Conservation (phyloP, 2,329 filamentous ascomycete genomes). For the Xylaria sp. region DNA sequence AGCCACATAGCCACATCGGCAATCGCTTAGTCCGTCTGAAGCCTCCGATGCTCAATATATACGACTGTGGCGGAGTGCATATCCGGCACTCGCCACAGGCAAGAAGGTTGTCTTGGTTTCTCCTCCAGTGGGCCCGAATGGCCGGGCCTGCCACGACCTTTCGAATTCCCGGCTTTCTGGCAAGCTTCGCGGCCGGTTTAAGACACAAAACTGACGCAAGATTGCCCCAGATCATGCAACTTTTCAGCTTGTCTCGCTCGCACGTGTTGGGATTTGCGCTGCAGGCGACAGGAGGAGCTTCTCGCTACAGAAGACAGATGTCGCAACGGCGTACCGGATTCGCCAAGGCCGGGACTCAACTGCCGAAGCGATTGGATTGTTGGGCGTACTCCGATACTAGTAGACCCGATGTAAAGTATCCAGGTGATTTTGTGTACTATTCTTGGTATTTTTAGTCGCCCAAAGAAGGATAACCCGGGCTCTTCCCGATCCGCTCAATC, state of each 20-base stretch:
- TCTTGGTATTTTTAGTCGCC: neutral
- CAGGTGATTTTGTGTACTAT: neutral
- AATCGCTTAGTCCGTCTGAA: slow-evolving; percentile 4
- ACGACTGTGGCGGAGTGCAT: slow-evolving; percentile 36
- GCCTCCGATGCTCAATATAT: too few relatives aligned
- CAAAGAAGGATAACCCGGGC: neutral
- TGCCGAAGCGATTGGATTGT: slow-evolving; percentile 4
- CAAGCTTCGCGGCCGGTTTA: slow-evolving; percentile 20
- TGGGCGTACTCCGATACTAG: neutral
- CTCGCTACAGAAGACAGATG: slow-evolving; percentile 6
- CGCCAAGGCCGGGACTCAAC: neutral
- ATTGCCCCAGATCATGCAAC: slow-evolving; percentile 31
- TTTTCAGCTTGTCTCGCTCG: slow-evolving; percentile 37
- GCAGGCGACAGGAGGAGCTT: slow-evolving; percentile 5
- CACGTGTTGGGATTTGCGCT: slow-evolving; percentile 18
- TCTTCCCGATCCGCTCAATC: neutral
- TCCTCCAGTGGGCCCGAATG: slow-evolving; percentile 17
- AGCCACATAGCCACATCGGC: slow-evolving; percentile 32
- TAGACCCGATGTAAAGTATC: neutral
- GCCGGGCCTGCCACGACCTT: slow-evolving; percentile 11
- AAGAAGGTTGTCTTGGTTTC: neutral
- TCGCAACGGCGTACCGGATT: slow-evolving; percentile 3
- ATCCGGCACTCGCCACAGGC: slow-evolving; percentile 30
- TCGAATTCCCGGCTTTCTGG: slow-evolving; percentile 9
- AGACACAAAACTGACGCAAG: slow-evolving; percentile 22